Evolutionary conservation across 345 rosid genomes (phyloP).

Genomic region (Cardamine resedifolia): DNA sequence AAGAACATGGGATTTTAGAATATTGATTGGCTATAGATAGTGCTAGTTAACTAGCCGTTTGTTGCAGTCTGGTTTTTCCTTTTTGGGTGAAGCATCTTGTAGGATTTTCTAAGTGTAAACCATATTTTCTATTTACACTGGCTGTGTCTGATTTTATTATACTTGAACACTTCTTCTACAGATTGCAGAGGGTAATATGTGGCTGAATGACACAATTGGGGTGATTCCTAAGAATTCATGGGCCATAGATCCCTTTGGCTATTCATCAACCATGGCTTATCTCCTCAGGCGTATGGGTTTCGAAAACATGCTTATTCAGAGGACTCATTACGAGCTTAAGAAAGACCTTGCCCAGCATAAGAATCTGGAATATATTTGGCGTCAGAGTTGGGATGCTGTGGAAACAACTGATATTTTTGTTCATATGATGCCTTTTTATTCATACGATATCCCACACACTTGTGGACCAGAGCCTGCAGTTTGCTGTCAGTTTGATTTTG

Average conservation of each 20-base stretch:
- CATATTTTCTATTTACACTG: background rate
- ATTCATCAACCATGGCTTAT: conserved; percentile 97
- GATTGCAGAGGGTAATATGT: conserved; percentile 93
- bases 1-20: conserved; percentile 5
- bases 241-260: conserved; percentile 99
- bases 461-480: conserved; percentile 99
- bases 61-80: conserved; percentile 9
- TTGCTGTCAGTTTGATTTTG: conserved; percentile 98
- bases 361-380: conserved; percentile 93
- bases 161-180: conserved; percentile 32
- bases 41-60: background rate
- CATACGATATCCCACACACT: conserved; percentile 96
- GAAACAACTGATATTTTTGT: conserved; percentile 94
- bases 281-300: conserved; percentile 98
- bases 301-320: conserved; percentile 98
- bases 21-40: conserved; percentile 1
- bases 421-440: conserved; percentile 99
- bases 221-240: conserved; percentile 91
- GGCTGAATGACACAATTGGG: conserved; percentile 93
- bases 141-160: conserved; percentile 2
- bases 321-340: conserved; percentile 98
- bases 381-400: conserved; percentile 93
- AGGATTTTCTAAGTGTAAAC: background rate
- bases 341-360: conserved; percentile 88
- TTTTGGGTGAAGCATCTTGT: conserved; percentile 3